A percentile compares a stretch with the other conserved stretches of the same genome.
Conservation (phyloP, 352 stramenopile species). For the Plasmopara viticola region DNA sequence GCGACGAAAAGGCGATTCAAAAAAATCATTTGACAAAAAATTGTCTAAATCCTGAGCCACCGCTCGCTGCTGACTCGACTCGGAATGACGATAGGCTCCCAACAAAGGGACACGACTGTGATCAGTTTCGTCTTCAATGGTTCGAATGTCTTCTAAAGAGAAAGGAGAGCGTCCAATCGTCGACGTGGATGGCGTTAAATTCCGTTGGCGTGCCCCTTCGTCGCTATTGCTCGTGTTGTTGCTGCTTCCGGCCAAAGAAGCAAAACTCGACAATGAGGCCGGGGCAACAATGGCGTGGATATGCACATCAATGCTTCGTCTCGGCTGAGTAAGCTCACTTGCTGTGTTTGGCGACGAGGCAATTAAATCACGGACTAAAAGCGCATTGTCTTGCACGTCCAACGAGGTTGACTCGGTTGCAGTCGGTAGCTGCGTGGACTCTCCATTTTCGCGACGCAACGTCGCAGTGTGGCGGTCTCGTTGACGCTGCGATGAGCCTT, state of each 20-base stretch:
- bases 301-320: constrained; percentile 80
- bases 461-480: constrained; percentile 22
- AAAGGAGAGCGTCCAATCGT: constrained; percentile 22
- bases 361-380: constrained; percentile 64
- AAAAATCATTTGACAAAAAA: constrained; percentile 63
- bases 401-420: constrained; percentile 15
- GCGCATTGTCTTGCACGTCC: constrained; percentile 38
- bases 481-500: constrained; percentile 29
- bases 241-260: constrained; percentile 31
- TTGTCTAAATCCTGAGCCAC: constrained; percentile 36
- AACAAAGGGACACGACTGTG: constrained; percentile 57
- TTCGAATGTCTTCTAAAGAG: constrained; percentile 14
- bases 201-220: constrained; percentile 1
- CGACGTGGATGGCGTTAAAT: constrained; percentile 23
- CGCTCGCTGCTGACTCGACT: constrained; percentile 18
- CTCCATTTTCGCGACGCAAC: constrained; percentile 13
- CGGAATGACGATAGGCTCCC: constrained; percentile 32
- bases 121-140: constrained; percentile 31
- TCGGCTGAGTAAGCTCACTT: constrained; percentile 25
- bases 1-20: constrained; percentile 48
- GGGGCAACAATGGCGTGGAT: constrained; percentile 83
- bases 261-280: constrained; percentile 61
- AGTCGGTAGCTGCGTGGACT: constrained; percentile 8
- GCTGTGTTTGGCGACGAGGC: constrained; percentile 23
- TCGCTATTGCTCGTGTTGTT: constrained; percentile 5